A percentile compares a stretch with the other conserved stretches of the same genome.
These are phyloP conservation scores for Opeltia flavorubescens DNA, from an alignment of 495 filamentous ascomycete genomes.

Conservation along the genomic window DNA sequence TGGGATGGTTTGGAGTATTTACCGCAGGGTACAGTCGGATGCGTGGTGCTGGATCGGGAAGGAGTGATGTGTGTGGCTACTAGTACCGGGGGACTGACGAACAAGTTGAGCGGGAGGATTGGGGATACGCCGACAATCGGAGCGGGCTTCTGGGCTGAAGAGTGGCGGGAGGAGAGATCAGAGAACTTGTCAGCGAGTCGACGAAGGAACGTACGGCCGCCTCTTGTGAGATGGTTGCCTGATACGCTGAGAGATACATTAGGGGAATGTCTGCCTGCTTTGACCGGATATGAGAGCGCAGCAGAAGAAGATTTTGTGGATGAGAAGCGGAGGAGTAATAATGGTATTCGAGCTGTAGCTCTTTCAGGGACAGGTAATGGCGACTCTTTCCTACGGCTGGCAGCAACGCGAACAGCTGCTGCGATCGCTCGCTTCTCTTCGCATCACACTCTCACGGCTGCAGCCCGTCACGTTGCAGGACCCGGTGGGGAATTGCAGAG, in stretches of 20 bases:
- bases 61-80: conserved; percentile 69
- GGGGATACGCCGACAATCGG: conserved; percentile 81
- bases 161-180: conserved; percentile 41
- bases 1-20: conserved; percentile 44
- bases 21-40: conserved; percentile 74
- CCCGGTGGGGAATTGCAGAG: conserved; percentile 58
- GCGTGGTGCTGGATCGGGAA: conserved; percentile 59
- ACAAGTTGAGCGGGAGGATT: conserved; percentile 72
- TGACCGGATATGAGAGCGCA: conserved; percentile 4
- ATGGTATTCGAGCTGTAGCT: conserved; percentile 49
- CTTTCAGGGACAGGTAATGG: conserved; percentile 83
- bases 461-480: conserved; percentile 51
- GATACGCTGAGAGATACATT: conserved; percentile 16
- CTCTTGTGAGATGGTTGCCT: neutral
- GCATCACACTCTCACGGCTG: conserved; percentile 22
- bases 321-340: too few relatives aligned
- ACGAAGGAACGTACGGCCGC: neutral
- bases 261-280: conserved; percentile 38
- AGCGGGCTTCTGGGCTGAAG: conserved; percentile 82
- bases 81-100: conserved; percentile 78
- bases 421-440: conserved; percentile 56
- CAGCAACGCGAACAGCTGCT: conserved; percentile 57
- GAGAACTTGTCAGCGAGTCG: neutral
- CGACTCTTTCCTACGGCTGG: conserved; percentile 67
- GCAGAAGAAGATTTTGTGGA: too few relatives aligned